Conservation (phyloP, 2,329 filamentous ascomycete species). For the Trichophyton verrucosum region DNA sequence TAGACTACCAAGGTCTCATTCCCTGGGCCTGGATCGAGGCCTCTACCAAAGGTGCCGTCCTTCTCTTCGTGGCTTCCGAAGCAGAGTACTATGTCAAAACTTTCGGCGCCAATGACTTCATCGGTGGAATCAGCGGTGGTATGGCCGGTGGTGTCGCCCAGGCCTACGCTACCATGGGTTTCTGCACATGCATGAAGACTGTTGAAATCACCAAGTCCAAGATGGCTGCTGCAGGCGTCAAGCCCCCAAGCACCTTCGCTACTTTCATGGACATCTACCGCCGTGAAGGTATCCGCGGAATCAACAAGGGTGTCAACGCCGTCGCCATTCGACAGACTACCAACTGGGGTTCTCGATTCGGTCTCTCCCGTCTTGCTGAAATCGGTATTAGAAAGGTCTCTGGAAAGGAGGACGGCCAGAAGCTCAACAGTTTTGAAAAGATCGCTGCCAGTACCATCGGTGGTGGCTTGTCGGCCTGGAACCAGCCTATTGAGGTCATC, state of each 20-base stretch:
- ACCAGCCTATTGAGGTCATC: constrained; percentile 99
- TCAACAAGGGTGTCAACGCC: constrained; percentile 98
- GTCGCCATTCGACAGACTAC: constrained; percentile 98
- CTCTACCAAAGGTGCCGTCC: constrained; percentile 96
- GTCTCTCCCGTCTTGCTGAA: constrained; percentile 83
- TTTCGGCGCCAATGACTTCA: constrained; percentile 74
- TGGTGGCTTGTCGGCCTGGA: constrained; percentile 94
- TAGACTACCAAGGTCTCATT: constrained; percentile 98
- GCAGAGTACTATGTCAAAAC: constrained; percentile 87
- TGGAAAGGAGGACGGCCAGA: constrained; percentile 66
- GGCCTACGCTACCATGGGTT: constrained; percentile 98
- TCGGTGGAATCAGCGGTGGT: constrained; percentile 77
- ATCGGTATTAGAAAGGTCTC: constrained; percentile 67
- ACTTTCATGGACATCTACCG: constrained; percentile 98
- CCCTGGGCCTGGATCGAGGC: constrained; percentile 99
- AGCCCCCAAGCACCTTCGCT: constrained; percentile 78
- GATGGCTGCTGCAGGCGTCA: constrained; percentile 67
- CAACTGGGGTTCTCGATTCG: constrained; percentile 97
- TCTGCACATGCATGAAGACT: constrained; percentile 99
- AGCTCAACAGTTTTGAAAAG: constrained; percentile 73
- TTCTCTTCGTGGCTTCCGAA: constrained; percentile 97
- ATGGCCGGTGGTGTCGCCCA: constrained; percentile 92
- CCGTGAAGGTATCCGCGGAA: constrained; percentile 81
- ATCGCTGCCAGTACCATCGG: constrained; percentile 73
- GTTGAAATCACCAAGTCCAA: constrained; percentile 99